Conservation (phyloP, 805 yeast species). For the Sporopachydermia lactativora region DNA sequence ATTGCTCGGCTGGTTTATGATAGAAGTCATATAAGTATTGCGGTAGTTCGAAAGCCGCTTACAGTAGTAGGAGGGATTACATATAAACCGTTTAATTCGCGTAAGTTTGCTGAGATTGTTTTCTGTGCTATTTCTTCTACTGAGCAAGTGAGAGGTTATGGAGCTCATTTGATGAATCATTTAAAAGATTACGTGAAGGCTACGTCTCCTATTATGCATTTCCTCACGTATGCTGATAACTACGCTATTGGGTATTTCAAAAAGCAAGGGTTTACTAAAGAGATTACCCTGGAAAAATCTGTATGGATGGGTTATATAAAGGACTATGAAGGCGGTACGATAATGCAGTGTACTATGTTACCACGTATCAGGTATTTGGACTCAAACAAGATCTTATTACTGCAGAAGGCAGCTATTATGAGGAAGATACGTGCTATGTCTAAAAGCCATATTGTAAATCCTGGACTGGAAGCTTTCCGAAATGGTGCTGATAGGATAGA, state of each 20-base stretch:
- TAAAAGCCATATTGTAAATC: conserved; percentile 63
- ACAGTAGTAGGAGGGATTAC: conserved; percentile 98
- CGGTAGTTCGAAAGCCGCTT: conserved; percentile 84
- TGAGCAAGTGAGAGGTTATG: conserved; percentile 96
- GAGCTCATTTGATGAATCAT: conserved; percentile 98
- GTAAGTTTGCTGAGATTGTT: conserved; percentile 94
- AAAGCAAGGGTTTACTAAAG: conserved; percentile 96
- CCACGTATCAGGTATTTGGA: conserved; percentile 83
- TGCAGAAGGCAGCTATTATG: conserved; percentile 87
- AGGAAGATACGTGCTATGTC: conserved; percentile 70
- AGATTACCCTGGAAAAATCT: conserved; percentile 69
- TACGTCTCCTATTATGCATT: conserved; percentile 74
- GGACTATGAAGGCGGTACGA: conserved; percentile 97
- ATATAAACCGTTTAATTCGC: conserved; percentile 79
- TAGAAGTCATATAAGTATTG: conserved; percentile 87
- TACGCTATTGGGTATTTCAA: conserved; percentile 98
- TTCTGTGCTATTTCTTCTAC: conserved; percentile 96
- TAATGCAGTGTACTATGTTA: conserved; percentile 94
- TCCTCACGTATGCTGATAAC: conserved; percentile 93
- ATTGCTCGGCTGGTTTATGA: conserved; percentile 91
- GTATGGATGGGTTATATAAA: conserved; percentile 98
- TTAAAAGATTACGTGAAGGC: conserved; percentile 87
- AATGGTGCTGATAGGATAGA: conserved; percentile 32
- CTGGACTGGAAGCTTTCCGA: conserved; percentile 66
- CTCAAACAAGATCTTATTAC: conserved; percentile 66